A percentile compares a stretch with the other conserved stretches of the same genome.
phyloP scores from a whole-genome alignment of 768 basidiomycete genomes.

The Pisolithus microcarpus region DNA sequence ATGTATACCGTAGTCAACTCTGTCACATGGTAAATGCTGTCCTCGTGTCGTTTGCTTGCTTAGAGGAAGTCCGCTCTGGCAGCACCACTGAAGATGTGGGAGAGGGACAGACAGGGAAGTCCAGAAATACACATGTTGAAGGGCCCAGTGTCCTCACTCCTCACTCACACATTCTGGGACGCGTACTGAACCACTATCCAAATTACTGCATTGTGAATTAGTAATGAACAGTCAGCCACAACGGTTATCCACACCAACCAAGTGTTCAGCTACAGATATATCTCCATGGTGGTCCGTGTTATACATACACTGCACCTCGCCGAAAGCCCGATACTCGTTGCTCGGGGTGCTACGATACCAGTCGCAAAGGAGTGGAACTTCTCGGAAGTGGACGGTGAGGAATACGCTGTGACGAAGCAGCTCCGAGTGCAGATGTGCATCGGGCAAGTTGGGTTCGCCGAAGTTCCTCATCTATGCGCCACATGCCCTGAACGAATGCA shows the following conservation, averaged over 20 bases:
- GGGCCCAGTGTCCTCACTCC: too few species aligned
- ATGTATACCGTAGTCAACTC: conserved; percentile 29
- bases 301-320: not conserved
- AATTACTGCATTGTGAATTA: not conserved
- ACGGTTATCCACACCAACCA: not conserved
- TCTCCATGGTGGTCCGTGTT: conserved; percentile 2
- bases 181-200: too few species aligned
- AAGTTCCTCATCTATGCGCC: conserved; percentile 81
- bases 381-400: conserved; percentile 25
- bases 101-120: conserved; percentile 39
- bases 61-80: conserved; percentile 42
- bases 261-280: conserved; percentile 4
- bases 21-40: conserved; percentile 79
- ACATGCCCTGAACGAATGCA: conserved; percentile 71
- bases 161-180: too few species aligned
- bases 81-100: conserved; percentile 44
- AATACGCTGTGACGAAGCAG: conserved; percentile 28
- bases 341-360: conserved; percentile 9
- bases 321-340: too few species aligned
- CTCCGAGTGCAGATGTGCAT: conserved; percentile 26
- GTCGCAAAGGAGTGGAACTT: conserved; percentile 4
- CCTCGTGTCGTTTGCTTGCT: conserved; percentile 61
- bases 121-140: conserved; percentile 15
- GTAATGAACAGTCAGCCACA: not conserved
- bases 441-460: conserved; percentile 45